These are phyloP conservation scores for Salvia hispanica DNA, from an alignment of 257 asterid genomes.

Conservation along the genomic window DNA sequence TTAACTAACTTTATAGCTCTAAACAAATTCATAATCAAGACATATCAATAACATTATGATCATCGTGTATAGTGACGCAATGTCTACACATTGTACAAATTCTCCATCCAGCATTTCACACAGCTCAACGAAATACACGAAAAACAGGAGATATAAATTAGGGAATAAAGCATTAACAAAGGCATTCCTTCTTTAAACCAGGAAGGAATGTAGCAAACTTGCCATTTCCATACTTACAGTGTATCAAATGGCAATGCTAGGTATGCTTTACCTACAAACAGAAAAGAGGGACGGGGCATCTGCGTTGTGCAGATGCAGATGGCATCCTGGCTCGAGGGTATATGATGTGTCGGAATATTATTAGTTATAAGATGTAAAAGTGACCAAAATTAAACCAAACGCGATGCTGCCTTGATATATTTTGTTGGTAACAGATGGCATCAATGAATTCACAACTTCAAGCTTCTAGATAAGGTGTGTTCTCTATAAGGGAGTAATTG, in stretches of 20 bases:
- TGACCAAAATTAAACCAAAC: constrained; percentile 35
- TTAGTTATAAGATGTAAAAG: constrained; percentile 21
- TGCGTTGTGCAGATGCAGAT: constrained; percentile 36
- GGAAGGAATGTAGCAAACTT: constrained; percentile 8
- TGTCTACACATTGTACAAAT: too few species aligned
- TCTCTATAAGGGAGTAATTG: constrained; percentile 38
- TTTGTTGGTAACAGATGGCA: constrained; percentile 31
- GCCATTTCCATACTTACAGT: constrained; percentile 52
- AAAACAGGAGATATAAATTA: background rate
- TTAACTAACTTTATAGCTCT: too few species aligned
- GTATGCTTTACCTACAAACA: constrained; percentile 35
- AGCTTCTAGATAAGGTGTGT: constrained; percentile 28
- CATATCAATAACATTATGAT: too few species aligned
- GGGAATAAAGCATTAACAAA: constrained; percentile 17
- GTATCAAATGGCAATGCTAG: constrained; percentile 40
- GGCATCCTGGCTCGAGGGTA: constrained; percentile 34
- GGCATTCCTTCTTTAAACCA: constrained; percentile 41
- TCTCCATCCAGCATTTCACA: background rate
- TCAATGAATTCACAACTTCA: constrained; percentile 30
- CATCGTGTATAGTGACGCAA: too few species aligned
- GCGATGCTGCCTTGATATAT: constrained; percentile 21
- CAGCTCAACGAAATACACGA: background rate
- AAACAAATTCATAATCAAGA: too few species aligned
- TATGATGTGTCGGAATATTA: constrained; percentile 31
- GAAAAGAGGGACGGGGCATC: constrained; percentile 33